A percentile compares a stretch with the other conserved stretches of the same genome.
phyloP scores from a whole-genome alignment of 192 early-diverging fungal species.

The Ambispora gerdemannii region DNA sequence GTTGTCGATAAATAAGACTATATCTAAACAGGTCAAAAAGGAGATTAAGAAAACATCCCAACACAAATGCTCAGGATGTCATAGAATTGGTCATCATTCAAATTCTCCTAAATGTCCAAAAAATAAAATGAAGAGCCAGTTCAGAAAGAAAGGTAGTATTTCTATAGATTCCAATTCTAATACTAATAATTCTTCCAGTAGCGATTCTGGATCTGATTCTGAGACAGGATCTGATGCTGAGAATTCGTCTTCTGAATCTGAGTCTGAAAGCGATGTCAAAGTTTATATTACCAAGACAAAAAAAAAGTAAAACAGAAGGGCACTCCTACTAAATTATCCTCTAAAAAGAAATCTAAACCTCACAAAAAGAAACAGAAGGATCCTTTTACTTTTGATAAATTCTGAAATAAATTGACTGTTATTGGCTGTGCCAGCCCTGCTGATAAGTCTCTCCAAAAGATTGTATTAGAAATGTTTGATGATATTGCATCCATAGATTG shows the following conservation, averaged over 20 bases:
- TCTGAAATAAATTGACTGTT: too few species aligned
- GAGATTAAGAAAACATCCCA: slow-evolving; percentile 8
- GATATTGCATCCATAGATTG: neutral
- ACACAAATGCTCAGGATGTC: neutral
- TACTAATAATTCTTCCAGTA: slow-evolving; percentile 1
- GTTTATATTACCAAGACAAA: neutral
- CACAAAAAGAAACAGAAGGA: neutral
- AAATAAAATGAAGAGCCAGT: slow-evolving; percentile 13
- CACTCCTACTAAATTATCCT: too few species aligned
- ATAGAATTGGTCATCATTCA: neutral
- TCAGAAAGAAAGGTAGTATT: neutral
- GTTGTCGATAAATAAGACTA: slow-evolving; percentile 17
- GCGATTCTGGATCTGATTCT: neutral
- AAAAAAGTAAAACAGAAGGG: slow-evolving; percentile 12
- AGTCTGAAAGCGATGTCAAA: slow-evolving; percentile 1
- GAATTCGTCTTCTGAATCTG: neutral
- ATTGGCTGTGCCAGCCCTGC: too few species aligned
- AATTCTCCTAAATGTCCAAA: slow-evolving; percentile 12
- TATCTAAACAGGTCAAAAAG: neutral
- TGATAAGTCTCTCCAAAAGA: too few species aligned
- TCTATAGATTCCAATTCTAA: slow-evolving; percentile 9
- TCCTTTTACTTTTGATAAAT: too few species aligned
- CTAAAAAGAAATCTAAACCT: too few species aligned
- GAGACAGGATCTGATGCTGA: slow-evolving; percentile 11
- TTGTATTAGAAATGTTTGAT: slow-evolving; percentile 20